Evolutionary conservation across 495 filamentous ascomycete species (phyloP), one percentile per base, ranked within the genome.

Genomic region (Gamarada debralockiae): DNA sequence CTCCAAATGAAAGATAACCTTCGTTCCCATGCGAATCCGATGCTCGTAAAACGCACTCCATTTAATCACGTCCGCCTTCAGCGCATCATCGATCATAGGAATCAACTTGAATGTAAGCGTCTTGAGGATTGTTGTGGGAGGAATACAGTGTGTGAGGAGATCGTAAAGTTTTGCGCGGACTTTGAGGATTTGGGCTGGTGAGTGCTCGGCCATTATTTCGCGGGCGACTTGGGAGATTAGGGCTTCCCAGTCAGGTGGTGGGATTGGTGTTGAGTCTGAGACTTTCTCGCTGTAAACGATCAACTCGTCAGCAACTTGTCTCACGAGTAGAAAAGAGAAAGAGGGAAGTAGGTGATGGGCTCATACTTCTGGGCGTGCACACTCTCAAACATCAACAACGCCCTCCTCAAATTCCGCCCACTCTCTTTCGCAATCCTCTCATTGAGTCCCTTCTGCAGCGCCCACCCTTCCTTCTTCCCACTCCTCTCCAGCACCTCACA

Each of bases 11-110:
- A 98, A 98, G 41, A 98, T 97, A 21, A 92, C 85, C 80, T 98
- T 98, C 72, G 73, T 92, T 34, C 93, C 93, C 56, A 87, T 81
- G 56, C 85, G 85, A 65, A 97, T 87, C 55, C 93, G 79, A 68
- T 97, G 93, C 67, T 98, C 95, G 63, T 93, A 98, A 60, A 97
- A 97, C 0, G 93, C 93, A 21, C 89, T 85, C 92, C 92, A 97
- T 66, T 86, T 88, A 61, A 98, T 89, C 4, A 98, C 86, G 3
- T 97, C 91, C 5, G 86, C 79, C 67, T 96, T 97, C 36, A 98
- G 71, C 18, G 75, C 82, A 64, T 96, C 91, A 57, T 96, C 92
- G 27, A 95, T 84, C 61, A 87, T 82, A 0, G 82, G 78, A 47
- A 97, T 85, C 13, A 98, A 80, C 64, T 93, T 92, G 69, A 95